Evolutionary conservation across 192 early-diverging fungal species (phyloP).

Genomic region (Globomyces pollinis-pini): DNA sequence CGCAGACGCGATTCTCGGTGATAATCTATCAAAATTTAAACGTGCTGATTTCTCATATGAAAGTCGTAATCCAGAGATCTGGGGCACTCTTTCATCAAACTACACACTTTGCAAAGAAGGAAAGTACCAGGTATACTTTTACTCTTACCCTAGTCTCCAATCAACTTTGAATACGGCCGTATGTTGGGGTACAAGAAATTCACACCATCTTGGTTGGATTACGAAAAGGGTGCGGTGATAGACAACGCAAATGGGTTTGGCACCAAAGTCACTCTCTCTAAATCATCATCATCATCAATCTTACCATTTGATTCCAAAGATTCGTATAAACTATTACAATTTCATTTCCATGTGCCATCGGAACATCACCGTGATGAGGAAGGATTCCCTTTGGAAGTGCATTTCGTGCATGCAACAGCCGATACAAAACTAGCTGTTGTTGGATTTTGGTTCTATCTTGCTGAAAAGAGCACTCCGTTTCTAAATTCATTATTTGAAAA

Average conservation of each 20-base stretch:
- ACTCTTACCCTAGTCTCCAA: too few species aligned
- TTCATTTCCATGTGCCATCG: slow-evolving; percentile 59
- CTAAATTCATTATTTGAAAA: slow-evolving; percentile 13
- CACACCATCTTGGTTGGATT: not conserved
- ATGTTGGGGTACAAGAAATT: not conserved
- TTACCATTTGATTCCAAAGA: not conserved
- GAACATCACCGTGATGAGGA: slow-evolving; percentile 41
- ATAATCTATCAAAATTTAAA: not conserved
- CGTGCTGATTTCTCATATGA: slow-evolving; percentile 1
- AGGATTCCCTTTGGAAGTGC: slow-evolving; percentile 25
- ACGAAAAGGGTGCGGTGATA: slow-evolving; percentile 4
- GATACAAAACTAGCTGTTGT: slow-evolving; percentile 36
- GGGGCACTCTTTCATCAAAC: slow-evolving; percentile 17
- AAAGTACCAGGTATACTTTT: too few species aligned
- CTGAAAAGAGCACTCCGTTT: slow-evolving; percentile 18
- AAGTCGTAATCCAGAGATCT: slow-evolving; percentile 5
- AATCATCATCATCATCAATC: slow-evolving; percentile 4
- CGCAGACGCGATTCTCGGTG: not conserved
- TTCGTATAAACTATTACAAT: slow-evolving; percentile 34
- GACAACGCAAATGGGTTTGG: slow-evolving; percentile 10
- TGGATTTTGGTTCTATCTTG: slow-evolving; percentile 37
- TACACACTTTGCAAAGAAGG: slow-evolving; percentile 23
- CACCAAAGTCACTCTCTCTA: slow-evolving; percentile 41
- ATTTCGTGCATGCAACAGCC: slow-evolving; percentile 43
- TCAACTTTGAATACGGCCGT: slow-evolving; percentile 30